phyloP scores from a whole-genome alignment of 352 stramenopile species.

The Globisporangium nagaii region DNA sequence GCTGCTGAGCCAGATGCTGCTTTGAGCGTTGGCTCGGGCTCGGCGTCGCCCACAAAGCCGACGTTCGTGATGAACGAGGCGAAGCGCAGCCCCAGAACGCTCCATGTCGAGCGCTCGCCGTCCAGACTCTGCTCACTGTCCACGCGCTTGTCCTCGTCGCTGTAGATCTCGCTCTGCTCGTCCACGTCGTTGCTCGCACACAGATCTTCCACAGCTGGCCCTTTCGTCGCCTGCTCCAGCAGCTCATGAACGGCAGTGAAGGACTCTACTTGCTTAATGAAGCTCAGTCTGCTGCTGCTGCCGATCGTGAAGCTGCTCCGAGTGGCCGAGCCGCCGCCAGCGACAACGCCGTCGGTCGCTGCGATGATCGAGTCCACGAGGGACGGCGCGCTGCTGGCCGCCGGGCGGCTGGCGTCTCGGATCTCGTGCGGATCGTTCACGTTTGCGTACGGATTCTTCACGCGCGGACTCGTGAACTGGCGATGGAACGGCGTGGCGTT shows the following conservation, averaged over 20 bases:
- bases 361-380: background rate
- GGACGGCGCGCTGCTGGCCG: background rate
- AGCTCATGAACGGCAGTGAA: background rate
- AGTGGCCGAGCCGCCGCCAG: background rate
- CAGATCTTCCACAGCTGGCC: background rate
- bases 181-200: background rate
- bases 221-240: background rate
- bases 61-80: background rate
- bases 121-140: background rate
- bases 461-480: constrained; percentile 6
- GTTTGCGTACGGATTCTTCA: constrained; percentile 7
- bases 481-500: constrained; percentile 11
- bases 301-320: background rate
- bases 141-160: background rate
- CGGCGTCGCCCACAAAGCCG: background rate
- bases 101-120: background rate
- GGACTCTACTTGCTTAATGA: background rate
- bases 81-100: background rate
- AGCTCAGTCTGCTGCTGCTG: background rate
- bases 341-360: background rate
- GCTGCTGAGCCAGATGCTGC: background rate
- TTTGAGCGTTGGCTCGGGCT: background rate
- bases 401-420: background rate
- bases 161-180: constrained; percentile 4
- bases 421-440: constrained; percentile 2